These are phyloP conservation scores for Diutina mesorugosa DNA, from an alignment of 1,139 yeast genomes.

Conservation along the genomic window DNA sequence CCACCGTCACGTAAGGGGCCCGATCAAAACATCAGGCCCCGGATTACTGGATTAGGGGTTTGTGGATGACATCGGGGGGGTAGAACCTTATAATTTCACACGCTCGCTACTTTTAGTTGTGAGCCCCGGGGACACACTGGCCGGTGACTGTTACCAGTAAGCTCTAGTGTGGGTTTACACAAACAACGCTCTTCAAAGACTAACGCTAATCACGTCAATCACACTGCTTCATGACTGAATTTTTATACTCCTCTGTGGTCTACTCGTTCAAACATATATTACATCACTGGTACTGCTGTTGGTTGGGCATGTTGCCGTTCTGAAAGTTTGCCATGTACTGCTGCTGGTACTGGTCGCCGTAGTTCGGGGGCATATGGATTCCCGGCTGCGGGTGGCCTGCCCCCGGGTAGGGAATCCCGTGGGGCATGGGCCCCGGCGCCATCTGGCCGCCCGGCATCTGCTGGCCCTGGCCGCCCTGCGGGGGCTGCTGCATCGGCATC, in stretches of 20 bases:
- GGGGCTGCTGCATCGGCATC: conserved; percentile 8
- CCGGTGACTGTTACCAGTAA: too few relatives aligned
- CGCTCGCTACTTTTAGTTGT: too few relatives aligned
- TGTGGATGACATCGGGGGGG: too few relatives aligned
- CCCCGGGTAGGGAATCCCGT: conserved; percentile 31
- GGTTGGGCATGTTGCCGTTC: conserved; percentile 31
- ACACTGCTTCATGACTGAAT: too few relatives aligned
- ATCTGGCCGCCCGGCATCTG: conserved; percentile 18
- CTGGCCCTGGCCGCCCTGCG: conserved; percentile 14
- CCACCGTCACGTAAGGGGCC: too few relatives aligned
- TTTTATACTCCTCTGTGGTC: neutral
- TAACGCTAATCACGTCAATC: neutral
- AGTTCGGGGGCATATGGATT: conserved; percentile 28
- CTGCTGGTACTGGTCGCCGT: conserved; percentile 26
- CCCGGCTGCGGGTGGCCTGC: conserved; percentile 25
- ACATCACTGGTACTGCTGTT: conserved; percentile 21
- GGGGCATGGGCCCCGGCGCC: conserved; percentile 36
- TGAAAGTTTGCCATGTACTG: conserved; percentile 1
- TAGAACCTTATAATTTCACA: too few relatives aligned
- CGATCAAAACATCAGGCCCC: too few relatives aligned
- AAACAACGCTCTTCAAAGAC: neutral
- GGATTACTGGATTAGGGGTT: too few relatives aligned
- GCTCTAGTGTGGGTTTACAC: neutral
- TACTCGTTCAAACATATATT: conserved; percentile 1
- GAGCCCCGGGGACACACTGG: too few relatives aligned